Percentiles rank a stretch among this genome's conserved stretches.
Conservation (phyloP, 148 eudicot genomes). For the Nepenthes mirabilis region DNA sequence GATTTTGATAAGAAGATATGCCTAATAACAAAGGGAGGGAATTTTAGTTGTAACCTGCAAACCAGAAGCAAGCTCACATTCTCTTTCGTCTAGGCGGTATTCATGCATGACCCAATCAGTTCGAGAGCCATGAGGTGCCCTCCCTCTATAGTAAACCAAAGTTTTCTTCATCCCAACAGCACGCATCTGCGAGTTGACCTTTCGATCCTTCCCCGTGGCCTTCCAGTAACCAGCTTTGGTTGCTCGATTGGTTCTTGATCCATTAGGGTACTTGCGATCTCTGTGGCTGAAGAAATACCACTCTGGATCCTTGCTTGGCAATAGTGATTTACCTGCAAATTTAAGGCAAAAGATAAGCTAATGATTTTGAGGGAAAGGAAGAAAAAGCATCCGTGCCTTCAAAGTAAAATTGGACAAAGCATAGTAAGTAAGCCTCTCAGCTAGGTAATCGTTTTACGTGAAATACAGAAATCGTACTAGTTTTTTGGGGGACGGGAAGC, state of each 20-base stretch:
- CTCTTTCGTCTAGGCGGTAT: constrained; percentile 76
- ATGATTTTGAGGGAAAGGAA: too few relatives aligned
- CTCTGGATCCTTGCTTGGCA: constrained; percentile 84
- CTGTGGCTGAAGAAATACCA: constrained; percentile 92
- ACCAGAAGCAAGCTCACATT: constrained; percentile 54
- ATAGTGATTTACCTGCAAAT: constrained; percentile 52
- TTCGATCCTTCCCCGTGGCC: constrained; percentile 83
- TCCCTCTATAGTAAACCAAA: constrained; percentile 77
- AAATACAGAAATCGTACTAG: too few relatives aligned
- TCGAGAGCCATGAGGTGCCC: constrained; percentile 79
- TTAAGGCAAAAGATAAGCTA: too few relatives aligned
- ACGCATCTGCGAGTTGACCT: constrained; percentile 56
- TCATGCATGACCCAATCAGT: constrained; percentile 96
- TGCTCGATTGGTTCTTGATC: constrained; percentile 85
- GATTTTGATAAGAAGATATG: neutral
- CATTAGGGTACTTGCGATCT: constrained; percentile 79
- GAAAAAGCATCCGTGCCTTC: too few relatives aligned
- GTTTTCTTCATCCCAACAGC: constrained; percentile 88
- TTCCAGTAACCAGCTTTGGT: constrained; percentile 90
- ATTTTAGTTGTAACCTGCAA: constrained; percentile 30
- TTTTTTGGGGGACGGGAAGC: too few relatives aligned
- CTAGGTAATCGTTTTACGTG: too few relatives aligned
- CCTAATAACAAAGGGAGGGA: too few relatives aligned
- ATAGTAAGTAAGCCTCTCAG: too few relatives aligned
- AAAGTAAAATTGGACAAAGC: too few relatives aligned